Percentiles rank a stretch among this genome's conserved stretches.
Conservation (phyloP, 148 eudicot genomes). For the Fagopyrum esculentum region DNA sequence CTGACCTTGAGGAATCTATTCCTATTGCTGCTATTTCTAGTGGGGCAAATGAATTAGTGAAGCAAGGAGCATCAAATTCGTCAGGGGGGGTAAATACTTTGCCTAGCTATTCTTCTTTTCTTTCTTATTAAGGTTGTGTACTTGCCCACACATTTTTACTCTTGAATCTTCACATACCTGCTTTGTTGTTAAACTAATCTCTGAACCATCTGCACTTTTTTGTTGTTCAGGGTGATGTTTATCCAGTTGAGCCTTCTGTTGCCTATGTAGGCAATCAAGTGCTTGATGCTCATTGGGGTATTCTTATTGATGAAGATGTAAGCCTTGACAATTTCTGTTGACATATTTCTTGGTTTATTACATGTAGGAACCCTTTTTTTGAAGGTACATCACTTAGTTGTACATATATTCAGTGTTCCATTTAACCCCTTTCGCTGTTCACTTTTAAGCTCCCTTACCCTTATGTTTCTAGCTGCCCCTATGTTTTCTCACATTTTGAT, state of each 20-base stretch:
- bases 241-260: slow-evolving; percentile 44
- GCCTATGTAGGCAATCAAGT: slow-evolving; percentile 26
- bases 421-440: not conserved
- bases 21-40: slow-evolving; percentile 26
- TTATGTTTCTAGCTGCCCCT: not conserved
- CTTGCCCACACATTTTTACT: not conserved
- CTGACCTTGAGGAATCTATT: slow-evolving; percentile 49
- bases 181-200: not conserved
- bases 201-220: not conserved
- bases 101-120: not conserved
- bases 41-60: slow-evolving; percentile 17
- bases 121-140: not conserved
- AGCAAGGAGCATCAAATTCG: slow-evolving; percentile 24
- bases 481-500: not conserved
- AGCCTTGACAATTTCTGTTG: slow-evolving; percentile 21
- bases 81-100: slow-evolving; percentile 35
- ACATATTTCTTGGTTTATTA: not conserved
- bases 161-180: not conserved
- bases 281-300: slow-evolving; percentile 75
- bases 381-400: not conserved
- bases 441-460: not conserved
- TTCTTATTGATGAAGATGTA: slow-evolving; percentile 78
- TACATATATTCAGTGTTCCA: not conserved
- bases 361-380: not conserved
- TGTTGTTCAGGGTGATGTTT: slow-evolving; percentile 43